Conservation (phyloP, 805 yeast species). For the Metschnikowia koreensis region DNA sequence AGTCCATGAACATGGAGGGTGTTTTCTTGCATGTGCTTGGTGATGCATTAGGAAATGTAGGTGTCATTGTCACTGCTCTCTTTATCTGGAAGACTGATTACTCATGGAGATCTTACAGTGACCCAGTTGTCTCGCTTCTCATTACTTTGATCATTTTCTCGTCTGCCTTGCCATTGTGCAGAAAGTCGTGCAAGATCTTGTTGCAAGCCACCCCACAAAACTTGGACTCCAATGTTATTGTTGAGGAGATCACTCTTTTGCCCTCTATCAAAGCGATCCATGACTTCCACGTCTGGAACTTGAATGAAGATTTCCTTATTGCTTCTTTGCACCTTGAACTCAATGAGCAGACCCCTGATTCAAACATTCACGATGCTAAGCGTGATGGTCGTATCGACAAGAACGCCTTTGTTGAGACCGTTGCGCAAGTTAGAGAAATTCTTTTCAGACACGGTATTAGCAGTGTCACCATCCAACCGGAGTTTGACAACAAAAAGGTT, state of each 20-base stretch:
- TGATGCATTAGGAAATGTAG: slow-evolving; percentile 93
- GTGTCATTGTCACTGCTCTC: slow-evolving; percentile 85
- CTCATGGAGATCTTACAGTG: slow-evolving; percentile 82
- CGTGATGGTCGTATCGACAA: slow-evolving; percentile 50
- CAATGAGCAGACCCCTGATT: slow-evolving; percentile 18
- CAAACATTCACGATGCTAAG: slow-evolving; percentile 36
- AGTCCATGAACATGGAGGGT: slow-evolving; percentile 95
- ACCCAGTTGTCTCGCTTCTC: slow-evolving; percentile 80
- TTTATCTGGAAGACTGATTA: slow-evolving; percentile 93
- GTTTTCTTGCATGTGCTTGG: slow-evolving; percentile 94
- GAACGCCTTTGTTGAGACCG: slow-evolving; percentile 57
- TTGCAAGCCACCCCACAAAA: slow-evolving; percentile 92
- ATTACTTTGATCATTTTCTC: slow-evolving; percentile 88
- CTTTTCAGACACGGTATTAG: slow-evolving; percentile 85
- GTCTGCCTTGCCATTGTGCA: slow-evolving; percentile 86
- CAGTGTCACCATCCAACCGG: slow-evolving; percentile 96
- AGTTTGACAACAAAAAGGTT: slow-evolving; percentile 46
- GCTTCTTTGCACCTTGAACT: slow-evolving; percentile 89
- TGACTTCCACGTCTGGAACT: slow-evolving; percentile 95
- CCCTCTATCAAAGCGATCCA: slow-evolving; percentile 82
- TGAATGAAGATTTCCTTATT: slow-evolving; percentile 80
- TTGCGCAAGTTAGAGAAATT: slow-evolving; percentile 71
- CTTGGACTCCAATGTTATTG: slow-evolving; percentile 71
- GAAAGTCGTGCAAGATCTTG: slow-evolving; percentile 79
- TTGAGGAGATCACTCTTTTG: slow-evolving; percentile 62